A percentile compares a stretch with the other conserved stretches of the same genome.
These are phyloP conservation scores for Ricinus communis DNA, from an alignment of 345 rosid genomes.

Conservation along the genomic window DNA sequence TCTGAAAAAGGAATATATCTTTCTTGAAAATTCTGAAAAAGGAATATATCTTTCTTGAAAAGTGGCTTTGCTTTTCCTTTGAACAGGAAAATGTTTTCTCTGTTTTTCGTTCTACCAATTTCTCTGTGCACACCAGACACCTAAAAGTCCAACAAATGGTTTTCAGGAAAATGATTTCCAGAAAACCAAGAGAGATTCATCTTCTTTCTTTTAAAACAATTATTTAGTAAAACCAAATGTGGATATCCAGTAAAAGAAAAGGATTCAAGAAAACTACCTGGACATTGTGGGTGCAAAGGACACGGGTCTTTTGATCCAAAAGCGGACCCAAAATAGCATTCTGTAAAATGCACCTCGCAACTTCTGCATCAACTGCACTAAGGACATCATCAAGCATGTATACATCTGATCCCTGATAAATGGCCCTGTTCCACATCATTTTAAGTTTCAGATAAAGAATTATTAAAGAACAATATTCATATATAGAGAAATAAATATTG, in stretches of 20 bases:
- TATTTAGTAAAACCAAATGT: neutral
- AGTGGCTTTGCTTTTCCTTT: no score
- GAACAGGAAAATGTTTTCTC: neutral
- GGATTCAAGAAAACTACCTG: constrained; percentile 52
- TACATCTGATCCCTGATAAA: constrained; percentile 64
- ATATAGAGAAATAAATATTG: constrained; percentile 3
- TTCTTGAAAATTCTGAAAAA: no score
- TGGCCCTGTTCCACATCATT: constrained; percentile 51
- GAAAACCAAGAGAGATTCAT: neutral
- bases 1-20: neutral
- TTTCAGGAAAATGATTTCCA: neutral
- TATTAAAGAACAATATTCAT: neutral
- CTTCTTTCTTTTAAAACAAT: neutral
- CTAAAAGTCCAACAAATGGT: neutral
- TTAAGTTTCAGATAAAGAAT: neutral
- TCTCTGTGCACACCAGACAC: neutral
- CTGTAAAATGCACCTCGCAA: constrained; percentile 74
- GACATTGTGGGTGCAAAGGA: constrained; percentile 80
- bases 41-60: neutral
- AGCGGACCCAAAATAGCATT: constrained; percentile 71
- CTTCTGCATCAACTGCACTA: constrained; percentile 95
- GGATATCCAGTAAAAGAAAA: constrained; percentile 3
- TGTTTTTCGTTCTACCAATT: neutral
- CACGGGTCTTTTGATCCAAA: constrained; percentile 51
- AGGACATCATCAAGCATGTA: constrained; percentile 85